A percentile compares a stretch with the other conserved stretches of the same genome.
These are phyloP conservation scores for Globisporangium radiosum DNA, from an alignment of 352 stramenopile genomes.

Conservation along the genomic window DNA sequence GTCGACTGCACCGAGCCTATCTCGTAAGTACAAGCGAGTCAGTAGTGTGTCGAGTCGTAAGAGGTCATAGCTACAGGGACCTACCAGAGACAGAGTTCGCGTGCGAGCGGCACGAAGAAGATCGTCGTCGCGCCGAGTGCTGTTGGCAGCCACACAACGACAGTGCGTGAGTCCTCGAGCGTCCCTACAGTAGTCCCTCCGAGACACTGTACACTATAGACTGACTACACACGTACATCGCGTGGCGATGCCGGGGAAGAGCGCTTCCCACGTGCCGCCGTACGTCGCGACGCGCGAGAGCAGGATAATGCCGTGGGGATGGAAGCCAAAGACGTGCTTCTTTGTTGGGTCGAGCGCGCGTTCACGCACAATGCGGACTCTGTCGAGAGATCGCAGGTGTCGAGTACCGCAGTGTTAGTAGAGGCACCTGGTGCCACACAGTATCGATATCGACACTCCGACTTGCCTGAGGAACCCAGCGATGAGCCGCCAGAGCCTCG, in stretches of 20 bases:
- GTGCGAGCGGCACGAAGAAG: constrained; percentile 15
- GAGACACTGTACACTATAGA: too few relatives aligned
- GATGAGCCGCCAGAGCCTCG: constrained; percentile 25
- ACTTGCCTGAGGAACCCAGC: constrained; percentile 21
- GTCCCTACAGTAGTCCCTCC: too few relatives aligned
- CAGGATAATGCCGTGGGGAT: constrained; percentile 47
- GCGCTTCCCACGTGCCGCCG: constrained; percentile 31
- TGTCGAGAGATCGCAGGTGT: neutral
- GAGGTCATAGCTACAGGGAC: neutral
- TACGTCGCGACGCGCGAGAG: constrained; percentile 38
- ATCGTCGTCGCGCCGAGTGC: constrained; percentile 14
- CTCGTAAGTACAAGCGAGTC: neutral
- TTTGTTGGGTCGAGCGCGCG: constrained; percentile 22
- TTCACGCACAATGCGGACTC: constrained; percentile 29
- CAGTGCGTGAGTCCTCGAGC: neutral
- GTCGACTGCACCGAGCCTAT: constrained; percentile 58
- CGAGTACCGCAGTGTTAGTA: too few relatives aligned
- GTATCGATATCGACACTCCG: too few relatives aligned
- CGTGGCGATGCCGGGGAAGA: constrained; percentile 24
- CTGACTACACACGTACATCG: constrained; percentile 6
- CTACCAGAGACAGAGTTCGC: constrained; percentile 18
- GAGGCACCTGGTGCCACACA: too few relatives aligned
- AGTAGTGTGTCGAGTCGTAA: neutral
- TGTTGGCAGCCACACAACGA: neutral
- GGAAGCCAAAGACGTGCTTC: constrained; percentile 40